Percentiles rank a stretch among this genome's conserved stretches.
These are phyloP conservation scores for Colletotrichum zoysiae DNA, from an alignment of 2,329 filamentous ascomycete genomes.

Conservation along the genomic window DNA sequence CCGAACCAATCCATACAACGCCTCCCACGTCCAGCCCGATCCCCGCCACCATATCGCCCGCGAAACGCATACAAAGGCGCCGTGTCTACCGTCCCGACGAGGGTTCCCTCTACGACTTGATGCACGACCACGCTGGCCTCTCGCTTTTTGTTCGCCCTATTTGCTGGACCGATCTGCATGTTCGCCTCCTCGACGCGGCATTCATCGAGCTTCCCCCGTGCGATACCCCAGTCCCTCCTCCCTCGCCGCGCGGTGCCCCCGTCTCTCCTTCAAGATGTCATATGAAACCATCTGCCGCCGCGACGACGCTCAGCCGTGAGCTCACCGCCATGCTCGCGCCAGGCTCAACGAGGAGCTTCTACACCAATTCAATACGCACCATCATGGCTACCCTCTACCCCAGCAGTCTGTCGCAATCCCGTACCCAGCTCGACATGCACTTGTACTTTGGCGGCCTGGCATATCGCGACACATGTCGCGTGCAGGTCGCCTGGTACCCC, in stretches of 20 bases:
- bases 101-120: conserved; percentile 65
- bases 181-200: conserved; percentile 59
- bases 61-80: conserved; percentile 47
- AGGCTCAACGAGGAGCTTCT: conserved; percentile 49
- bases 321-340: conserved; percentile 59
- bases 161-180: conserved; percentile 67
- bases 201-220: conserved; percentile 60
- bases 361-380: conserved; percentile 57
- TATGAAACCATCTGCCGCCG: conserved; percentile 56
- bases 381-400: conserved; percentile 62
- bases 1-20: conserved; percentile 31
- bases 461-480: conserved; percentile 60
- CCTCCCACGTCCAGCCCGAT: conserved; percentile 27
- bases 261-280: conserved; percentile 53
- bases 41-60: conserved; percentile 2
- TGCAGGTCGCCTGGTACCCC: conserved; percentile 64
- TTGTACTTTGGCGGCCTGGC: conserved; percentile 62
- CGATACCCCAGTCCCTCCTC: conserved; percentile 55
- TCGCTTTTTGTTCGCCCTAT: conserved; percentile 66
- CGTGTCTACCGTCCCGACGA: conserved; percentile 56
- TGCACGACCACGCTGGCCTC: conserved; percentile 61
- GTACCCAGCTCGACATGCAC: conserved; percentile 54
- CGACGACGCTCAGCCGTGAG: conserved; percentile 57
- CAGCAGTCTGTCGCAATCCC: conserved; percentile 47
- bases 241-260: conserved; percentile 45